Percentiles rank a stretch among this genome's conserved stretches.
These are phyloP conservation scores for Venturia carpophila DNA, from an alignment of 2,329 filamentous ascomycete species.

Conservation along the genomic window DNA sequence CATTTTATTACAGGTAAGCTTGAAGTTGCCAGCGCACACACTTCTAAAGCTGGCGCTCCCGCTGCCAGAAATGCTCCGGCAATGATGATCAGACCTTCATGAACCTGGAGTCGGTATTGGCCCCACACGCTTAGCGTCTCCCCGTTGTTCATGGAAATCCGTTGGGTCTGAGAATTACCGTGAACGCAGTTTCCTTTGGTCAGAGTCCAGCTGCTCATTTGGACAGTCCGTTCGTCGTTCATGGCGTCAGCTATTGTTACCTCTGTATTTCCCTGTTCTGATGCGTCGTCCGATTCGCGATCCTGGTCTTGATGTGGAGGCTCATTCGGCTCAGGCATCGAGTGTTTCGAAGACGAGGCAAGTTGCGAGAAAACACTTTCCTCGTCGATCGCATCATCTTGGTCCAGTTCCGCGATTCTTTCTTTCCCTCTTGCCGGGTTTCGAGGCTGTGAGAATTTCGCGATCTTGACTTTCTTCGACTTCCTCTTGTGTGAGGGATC, in stretches of 20 bases:
- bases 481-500: not conserved
- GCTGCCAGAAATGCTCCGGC: not conserved
- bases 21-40: not conserved
- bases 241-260: not conserved
- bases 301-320: not conserved
- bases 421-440: not conserved
- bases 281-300: not conserved
- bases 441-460: not conserved
- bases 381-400: not conserved
- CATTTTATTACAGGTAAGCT: slow-evolving; percentile 15
- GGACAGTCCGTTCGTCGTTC: not conserved
- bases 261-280: not conserved
- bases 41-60: not conserved
- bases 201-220: slow-evolving; percentile 7
- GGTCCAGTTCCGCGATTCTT: not conserved
- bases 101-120: slow-evolving; percentile 4
- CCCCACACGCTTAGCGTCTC: not conserved
- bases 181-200: not conserved
- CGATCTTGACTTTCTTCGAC: not conserved
- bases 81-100: slow-evolving; percentile 4
- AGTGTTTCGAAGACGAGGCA: not conserved
- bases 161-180: not conserved
- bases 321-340: not conserved
- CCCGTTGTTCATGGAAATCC: not conserved
- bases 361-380: slow-evolving; percentile 5